Conservation (phyloP, 148 eudicot species). For the Spergularia bocconei region DNA sequence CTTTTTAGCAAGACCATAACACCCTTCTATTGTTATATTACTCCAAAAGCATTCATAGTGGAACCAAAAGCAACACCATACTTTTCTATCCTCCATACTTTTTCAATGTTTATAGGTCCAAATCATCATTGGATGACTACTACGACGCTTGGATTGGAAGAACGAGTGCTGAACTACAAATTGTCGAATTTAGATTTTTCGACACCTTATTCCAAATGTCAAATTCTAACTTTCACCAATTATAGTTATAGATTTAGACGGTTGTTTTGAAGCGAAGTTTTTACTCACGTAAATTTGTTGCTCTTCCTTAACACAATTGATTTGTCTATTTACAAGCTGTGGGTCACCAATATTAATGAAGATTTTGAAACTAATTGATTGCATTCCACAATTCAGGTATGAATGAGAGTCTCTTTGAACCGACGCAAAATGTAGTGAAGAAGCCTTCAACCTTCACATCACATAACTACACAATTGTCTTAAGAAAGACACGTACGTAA, state of each 20-base stretch:
- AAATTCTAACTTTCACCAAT: no score
- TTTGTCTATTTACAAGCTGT: no score
- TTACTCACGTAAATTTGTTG: no score
- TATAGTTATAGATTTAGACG: no score
- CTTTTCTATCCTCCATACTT: background rate
- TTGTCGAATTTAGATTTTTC: no score
- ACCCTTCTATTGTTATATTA: background rate
- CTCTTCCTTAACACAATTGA: no score
- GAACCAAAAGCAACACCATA: background rate
- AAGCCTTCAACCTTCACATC: background rate
- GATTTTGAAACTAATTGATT: background rate
- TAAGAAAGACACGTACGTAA: constrained; percentile 14
- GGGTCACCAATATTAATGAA: no score
- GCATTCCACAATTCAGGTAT: background rate
- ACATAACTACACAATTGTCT: background rate
- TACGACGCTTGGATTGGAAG: no score
- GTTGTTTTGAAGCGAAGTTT: no score
- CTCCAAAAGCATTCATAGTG: background rate
- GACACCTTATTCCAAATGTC: no score
- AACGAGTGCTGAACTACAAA: no score
- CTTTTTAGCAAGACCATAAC: no score
- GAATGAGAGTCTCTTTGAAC: background rate
- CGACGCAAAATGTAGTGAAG: background rate
- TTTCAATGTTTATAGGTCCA: background rate
- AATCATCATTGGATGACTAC: background rate